A percentile compares a stretch with the other conserved stretches of the same genome.
phyloP scores from a whole-genome alignment of 1,139 yeast species.

The Kodamaea suecica region DNA sequence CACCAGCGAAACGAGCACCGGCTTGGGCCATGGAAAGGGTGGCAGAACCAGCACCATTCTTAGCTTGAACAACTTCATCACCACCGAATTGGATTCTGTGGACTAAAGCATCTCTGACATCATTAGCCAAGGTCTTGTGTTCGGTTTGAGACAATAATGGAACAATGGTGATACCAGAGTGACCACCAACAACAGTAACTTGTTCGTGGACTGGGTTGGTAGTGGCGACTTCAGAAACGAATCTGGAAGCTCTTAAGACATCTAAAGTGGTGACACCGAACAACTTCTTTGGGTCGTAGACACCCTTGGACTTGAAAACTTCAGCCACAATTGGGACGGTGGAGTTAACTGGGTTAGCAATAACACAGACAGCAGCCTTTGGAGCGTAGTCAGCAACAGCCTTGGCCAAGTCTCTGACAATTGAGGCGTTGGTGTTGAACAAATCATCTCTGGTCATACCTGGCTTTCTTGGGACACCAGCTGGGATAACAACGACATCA shows the following conservation, averaged over 20 bases:
- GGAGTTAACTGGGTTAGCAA: slow-evolving; percentile 95
- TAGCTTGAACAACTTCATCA: slow-evolving; percentile 94
- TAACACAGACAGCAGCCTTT: slow-evolving; percentile 70
- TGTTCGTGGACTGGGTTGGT: slow-evolving; percentile 57
- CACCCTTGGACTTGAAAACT: slow-evolving; percentile 71
- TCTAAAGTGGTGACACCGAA: slow-evolving; percentile 94
- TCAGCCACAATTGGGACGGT: slow-evolving; percentile 92
- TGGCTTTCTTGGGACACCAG: slow-evolving; percentile 97
- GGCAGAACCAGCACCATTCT: slow-evolving; percentile 92
- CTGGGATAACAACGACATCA: slow-evolving; percentile 84
- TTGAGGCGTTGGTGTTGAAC: slow-evolving; percentile 89
- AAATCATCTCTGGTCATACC: slow-evolving; percentile 98
- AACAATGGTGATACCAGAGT: slow-evolving; percentile 92
- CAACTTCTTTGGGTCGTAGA: slow-evolving; percentile 73
- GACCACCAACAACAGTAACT: slow-evolving; percentile 93
- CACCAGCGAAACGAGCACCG: slow-evolving; percentile 73
- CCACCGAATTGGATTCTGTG: slow-evolving; percentile 96
- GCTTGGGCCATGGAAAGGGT: slow-evolving; percentile 97
- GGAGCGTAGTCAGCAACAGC: slow-evolving; percentile 75
- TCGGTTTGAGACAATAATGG: slow-evolving; percentile 75
- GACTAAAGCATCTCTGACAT: slow-evolving; percentile 64
- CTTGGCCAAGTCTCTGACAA: slow-evolving; percentile 78
- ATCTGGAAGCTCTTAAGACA: slow-evolving; percentile 84
- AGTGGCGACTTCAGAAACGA: slow-evolving; percentile 37
- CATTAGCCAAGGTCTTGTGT: slow-evolving; percentile 48